phyloP scores from a whole-genome alignment of 139 green algal species.

The Edaphochlamys debaryana region DNA sequence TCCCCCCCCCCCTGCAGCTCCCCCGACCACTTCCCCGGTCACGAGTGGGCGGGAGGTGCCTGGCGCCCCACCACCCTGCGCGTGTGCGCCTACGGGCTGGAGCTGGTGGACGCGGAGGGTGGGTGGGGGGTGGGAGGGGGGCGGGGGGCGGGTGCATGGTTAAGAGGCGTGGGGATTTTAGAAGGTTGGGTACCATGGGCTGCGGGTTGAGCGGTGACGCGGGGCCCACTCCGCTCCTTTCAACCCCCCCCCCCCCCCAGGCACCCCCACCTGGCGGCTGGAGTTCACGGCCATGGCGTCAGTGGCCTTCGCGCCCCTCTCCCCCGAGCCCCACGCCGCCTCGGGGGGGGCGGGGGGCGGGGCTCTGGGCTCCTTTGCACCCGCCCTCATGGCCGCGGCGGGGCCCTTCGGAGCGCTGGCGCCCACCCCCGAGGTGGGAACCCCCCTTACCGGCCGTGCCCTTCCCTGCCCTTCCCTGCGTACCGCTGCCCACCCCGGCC shows the following conservation, averaged over 20 bases:
- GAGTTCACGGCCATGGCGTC: constrained; percentile 18
- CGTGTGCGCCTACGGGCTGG: constrained; percentile 66
- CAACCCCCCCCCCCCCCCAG: not conserved
- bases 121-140: not conserved
- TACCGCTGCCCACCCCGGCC: too few species aligned
- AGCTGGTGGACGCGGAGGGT: constrained; percentile 58
- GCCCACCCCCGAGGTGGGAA: constrained; percentile 33
- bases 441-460: too few species aligned
- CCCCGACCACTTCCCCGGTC: constrained; percentile 27
- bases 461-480: too few species aligned
- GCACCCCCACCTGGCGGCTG: constrained; percentile 8
- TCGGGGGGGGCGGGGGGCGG: too few species aligned
- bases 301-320: constrained; percentile 6
- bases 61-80: constrained; percentile 68
- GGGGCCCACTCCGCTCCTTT: not conserved
- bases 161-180: not conserved
- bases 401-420: too few species aligned
- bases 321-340: not conserved
- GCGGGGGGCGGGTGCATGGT: not conserved
- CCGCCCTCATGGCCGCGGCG: too few species aligned
- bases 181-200: not conserved
- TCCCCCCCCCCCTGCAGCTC: constrained; percentile 1
- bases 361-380: too few species aligned
- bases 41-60: constrained; percentile 54
- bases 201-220: not conserved